These are phyloP conservation scores for Rhynchosporium secalis DNA, from an alignment of 2,329 filamentous ascomycete genomes.

Conservation along the genomic window DNA sequence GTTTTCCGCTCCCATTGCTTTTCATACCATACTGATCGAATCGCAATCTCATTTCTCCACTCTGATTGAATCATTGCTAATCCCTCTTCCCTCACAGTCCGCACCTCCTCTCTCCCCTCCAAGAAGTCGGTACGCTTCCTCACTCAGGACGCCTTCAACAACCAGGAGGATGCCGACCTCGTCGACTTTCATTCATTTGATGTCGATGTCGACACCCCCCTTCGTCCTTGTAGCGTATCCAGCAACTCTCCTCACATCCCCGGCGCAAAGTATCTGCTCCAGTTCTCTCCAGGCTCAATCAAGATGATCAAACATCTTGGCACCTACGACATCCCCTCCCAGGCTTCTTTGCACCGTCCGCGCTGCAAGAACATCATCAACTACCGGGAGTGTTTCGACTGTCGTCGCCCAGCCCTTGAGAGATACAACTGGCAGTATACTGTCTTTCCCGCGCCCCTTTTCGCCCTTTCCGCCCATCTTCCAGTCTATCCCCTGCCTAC, in stretches of 20 bases:
- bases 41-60: not conserved
- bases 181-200: not conserved
- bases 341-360: not conserved
- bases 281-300: not conserved
- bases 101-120: not conserved
- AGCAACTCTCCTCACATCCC: not conserved
- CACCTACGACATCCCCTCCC: not conserved
- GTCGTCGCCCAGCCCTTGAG: not conserved
- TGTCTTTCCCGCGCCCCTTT: not conserved
- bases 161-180: not conserved
- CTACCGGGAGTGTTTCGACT: slow-evolving; percentile 2
- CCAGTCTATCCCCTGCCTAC: not conserved
- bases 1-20: not conserved
- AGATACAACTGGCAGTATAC: not conserved
- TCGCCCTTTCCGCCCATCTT: not conserved
- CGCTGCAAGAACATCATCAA: not conserved
- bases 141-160: not conserved
- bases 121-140: slow-evolving; percentile 6
- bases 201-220: not conserved
- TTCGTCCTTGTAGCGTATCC: not conserved
- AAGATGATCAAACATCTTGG: slow-evolving; percentile 12
- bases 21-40: not conserved
- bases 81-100: not conserved
- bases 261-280: not conserved
- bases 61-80: not conserved